Conservation (phyloP, 2,329 filamentous ascomycete species). For the Aspergillus hiratsukae region DNA sequence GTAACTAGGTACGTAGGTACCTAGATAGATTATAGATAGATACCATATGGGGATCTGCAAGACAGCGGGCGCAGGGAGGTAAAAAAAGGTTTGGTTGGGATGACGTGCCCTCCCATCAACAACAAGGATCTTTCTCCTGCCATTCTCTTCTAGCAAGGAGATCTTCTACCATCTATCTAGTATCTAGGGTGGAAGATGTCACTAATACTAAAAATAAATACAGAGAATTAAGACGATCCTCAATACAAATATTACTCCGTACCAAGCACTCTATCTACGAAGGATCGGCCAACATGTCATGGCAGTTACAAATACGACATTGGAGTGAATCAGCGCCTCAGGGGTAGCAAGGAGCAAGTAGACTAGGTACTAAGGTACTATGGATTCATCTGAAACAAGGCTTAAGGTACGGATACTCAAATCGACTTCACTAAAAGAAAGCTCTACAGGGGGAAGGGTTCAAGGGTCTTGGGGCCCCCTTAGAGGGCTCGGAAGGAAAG, state of each 20-base stretch:
- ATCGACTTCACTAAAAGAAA: not conserved
- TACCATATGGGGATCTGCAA: conserved; percentile 10
- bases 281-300: not conserved
- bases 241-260: not conserved
- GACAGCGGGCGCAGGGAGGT: conserved; percentile 4
- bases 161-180: not conserved
- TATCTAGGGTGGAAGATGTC: not conserved
- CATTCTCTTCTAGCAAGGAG: not conserved
- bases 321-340: no score
- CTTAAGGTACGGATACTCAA: not conserved
- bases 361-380: not conserved
- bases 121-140: not conserved
- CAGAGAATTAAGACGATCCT: not conserved
- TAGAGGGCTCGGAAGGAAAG: not conserved
- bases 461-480: not conserved
- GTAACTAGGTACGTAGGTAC: not conserved
- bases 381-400: not conserved
- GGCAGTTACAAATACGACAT: not conserved
- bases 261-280: not conserved
- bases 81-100: conserved; percentile 7
- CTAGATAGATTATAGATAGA: not conserved
- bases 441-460: not conserved
- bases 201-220: not conserved
- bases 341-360: not conserved
- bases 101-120: conserved; percentile 6